phyloP scores from a whole-genome alignment of 345 rosid species.

The Brassica napus region DNA sequence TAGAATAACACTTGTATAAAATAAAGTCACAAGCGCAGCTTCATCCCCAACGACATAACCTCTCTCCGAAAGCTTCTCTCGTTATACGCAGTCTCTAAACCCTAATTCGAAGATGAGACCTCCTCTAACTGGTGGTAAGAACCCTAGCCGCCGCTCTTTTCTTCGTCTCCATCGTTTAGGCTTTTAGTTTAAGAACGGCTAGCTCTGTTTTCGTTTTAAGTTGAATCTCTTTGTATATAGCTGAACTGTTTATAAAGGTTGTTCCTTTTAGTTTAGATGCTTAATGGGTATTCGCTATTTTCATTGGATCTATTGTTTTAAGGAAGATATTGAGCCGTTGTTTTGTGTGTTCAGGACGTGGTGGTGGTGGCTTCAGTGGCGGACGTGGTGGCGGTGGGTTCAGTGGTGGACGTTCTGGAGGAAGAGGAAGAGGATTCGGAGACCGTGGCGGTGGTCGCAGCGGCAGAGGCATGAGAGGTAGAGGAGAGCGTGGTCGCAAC shows the following conservation, averaged over 20 bases:
- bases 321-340: not conserved
- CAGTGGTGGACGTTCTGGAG: conserved; percentile 52
- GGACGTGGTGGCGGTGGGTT: conserved; percentile 38
- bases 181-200: not conserved
- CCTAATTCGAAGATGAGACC: conserved; percentile 37
- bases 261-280: not conserved
- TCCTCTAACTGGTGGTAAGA: conserved; percentile 41
- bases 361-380: conserved; percentile 35
- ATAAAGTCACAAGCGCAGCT: conserved; percentile 14
- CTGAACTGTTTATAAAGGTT: conserved; percentile 2
- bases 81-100: not conserved
- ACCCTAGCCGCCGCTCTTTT: conserved; percentile 31
- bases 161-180: not conserved
- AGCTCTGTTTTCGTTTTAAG: not conserved
- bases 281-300: not conserved
- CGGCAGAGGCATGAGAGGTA: conserved; percentile 28
- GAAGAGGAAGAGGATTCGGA: conserved; percentile 47
- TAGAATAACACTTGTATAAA: conserved; percentile 35
- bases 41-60: not conserved
- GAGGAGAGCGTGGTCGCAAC: conserved; percentile 45
- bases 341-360: conserved; percentile 31
- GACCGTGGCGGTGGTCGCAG: conserved; percentile 45
- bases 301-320: not conserved
- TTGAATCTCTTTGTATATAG: not conserved
- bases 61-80: not conserved